Evolutionary conservation across 2,329 filamentous ascomycete species (phyloP).

Genomic region (Arthrobotrys musiformis): DNA sequence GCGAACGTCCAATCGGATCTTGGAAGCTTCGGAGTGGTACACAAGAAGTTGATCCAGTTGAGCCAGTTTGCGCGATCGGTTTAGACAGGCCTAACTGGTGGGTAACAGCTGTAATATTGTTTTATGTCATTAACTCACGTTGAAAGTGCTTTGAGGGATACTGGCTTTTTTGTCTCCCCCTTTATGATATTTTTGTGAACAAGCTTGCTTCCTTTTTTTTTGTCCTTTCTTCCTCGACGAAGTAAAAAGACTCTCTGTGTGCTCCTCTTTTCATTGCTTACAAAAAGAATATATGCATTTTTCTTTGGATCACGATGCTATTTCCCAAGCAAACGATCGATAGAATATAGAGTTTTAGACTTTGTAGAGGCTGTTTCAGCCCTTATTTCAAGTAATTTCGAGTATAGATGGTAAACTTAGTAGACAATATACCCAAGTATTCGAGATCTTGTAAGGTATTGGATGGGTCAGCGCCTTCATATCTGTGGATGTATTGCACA

Average conservation of each 20-base stretch:
- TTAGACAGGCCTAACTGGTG: background rate
- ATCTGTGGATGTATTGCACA: no score
- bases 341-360: background rate
- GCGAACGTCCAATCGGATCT: constrained; percentile 12
- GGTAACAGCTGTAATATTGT: constrained; percentile 28
- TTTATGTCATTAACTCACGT: background rate
- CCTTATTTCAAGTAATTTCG: background rate
- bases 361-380: background rate
- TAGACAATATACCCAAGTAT: no score
- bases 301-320: background rate
- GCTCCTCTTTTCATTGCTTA: background rate
- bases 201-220: background rate
- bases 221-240: background rate
- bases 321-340: background rate
- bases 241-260: constrained; percentile 15
- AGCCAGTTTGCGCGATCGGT: constrained; percentile 23
- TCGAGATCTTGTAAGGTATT: no score
- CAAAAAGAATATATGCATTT: constrained; percentile 18
- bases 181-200: background rate
- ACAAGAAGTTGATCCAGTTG: constrained; percentile 51
- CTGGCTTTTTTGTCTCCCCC: background rate
- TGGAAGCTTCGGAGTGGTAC: constrained; percentile 23
- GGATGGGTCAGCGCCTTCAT: no score
- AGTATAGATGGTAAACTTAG: background rate
- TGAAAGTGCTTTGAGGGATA: constrained; percentile 13